Conservation (phyloP, 2,329 filamentous ascomycete genomes). For the Cytospora piceicola region DNA sequence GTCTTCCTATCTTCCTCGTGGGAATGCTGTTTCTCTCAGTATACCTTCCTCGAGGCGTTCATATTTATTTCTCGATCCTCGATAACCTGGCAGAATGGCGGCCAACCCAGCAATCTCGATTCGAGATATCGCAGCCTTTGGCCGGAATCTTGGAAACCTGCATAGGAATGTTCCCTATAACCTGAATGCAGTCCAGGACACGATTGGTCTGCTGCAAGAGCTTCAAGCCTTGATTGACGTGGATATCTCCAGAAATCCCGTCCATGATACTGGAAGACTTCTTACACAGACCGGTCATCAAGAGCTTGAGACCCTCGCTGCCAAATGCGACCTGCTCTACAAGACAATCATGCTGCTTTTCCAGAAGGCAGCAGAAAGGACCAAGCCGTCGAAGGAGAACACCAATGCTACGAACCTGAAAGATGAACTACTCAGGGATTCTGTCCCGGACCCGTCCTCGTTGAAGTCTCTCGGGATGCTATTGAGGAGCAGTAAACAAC, state of each 20-base stretch:
- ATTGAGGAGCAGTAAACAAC: neutral
- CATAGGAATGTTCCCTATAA: no score
- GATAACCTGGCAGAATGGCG: neutral
- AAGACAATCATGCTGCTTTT: constrained; percentile 20
- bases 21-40: neutral
- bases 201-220: constrained; percentile 10
- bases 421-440: constrained; percentile 14
- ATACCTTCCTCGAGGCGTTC: neutral
- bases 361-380: constrained; percentile 5
- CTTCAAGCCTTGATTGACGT: constrained; percentile 3
- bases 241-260: neutral
- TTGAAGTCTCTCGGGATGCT: constrained; percentile 11
- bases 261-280: neutral
- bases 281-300: constrained; percentile 9
- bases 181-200: no score
- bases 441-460: constrained; percentile 18
- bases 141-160: constrained; percentile 23
- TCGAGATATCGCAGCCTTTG: constrained; percentile 17
- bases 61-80: no score
- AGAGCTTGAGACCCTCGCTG: constrained; percentile 8
- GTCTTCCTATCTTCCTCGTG: no score
- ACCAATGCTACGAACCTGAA: neutral
- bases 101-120: constrained; percentile 13
- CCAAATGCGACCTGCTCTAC: constrained; percentile 22
- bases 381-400: neutral